Evolutionary conservation across 345 rosid genomes (phyloP), one percentile per base, ranked within the genome.

Genomic region (Hibiscus trionum): DNA sequence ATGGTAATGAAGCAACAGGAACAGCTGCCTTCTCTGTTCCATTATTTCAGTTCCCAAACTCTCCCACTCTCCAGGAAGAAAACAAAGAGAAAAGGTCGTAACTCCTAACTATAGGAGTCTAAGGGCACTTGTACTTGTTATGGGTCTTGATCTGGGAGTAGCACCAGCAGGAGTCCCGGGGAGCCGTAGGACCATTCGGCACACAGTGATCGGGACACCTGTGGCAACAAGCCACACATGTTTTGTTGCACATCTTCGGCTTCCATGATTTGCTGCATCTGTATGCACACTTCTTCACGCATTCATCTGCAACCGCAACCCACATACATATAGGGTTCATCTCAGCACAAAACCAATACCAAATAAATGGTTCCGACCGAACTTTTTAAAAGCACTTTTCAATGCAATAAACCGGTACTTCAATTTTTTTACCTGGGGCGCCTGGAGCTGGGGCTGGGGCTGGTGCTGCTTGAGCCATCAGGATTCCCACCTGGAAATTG

Each of bases 171-270:
- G 71, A 47, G 16, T 49, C 71, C 27, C 71, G 37, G 71, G 58
- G 50, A 27, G 71, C 71, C 27, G 1, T 15, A 27, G 71, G 71
- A 16, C 58, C 58, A 49, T 15, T 37, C 16, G 71, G 71, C 24
- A 67, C 71, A 16, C 71, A 67, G 1, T 49, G 71, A 16, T 67
- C 71, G 33, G 71, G 58, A 17, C 71, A 67, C 58, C 71, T 49
- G 11, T 67, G 71, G 71, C 58, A 67, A 42, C 71, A 67, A 12
- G 71, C 58, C 0, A 67, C 24, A 7, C 71, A 67, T 16, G 71
- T 27, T 67, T 49, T 26, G 0, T 26, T 49, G 71, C 58, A 67
- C 71, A 67, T 49, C 58, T 67, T 27, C 26, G 58, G 58, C 71
- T 67, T 67, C 57, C 70, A 67, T 49, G 58, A 67, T 0, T 27